Base-by-base conservation (phyloP, 441 rosid species). In the Lepidium campestre region DNA sequence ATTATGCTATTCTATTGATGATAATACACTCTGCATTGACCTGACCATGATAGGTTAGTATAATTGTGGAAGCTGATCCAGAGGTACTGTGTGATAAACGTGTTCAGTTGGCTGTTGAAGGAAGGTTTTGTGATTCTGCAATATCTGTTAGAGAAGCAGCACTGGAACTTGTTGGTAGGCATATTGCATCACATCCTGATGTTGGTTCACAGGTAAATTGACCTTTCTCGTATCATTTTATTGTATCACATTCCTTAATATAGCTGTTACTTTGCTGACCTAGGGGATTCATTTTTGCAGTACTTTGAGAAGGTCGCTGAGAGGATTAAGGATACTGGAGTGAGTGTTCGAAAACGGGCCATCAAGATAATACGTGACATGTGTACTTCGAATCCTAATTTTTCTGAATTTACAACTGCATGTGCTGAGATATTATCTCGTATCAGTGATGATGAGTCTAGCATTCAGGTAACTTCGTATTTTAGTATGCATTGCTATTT, bases 131-230 rank as follows among this genome's bases (percentile, higher is more conserved):
- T 71, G 97, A 95, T 79, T 95, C 99, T 31, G 97, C 99, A 53
- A 95, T 92, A 77, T 95, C 99, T 68, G 99, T 85, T 22, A 92
- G 99, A 76, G 98, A 95, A 81, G 98, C 99, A 41, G 99, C 99
- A 42, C 78, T 95, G 77, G 98, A 95, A 81, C 97, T 95, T 76
- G 99, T 95, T 39, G 98, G 99, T 60, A 84, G 97, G 82, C 95
- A 95, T 75, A 95, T 95, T 80, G 91, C 98, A 63, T 90, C 96
- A 36, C 96, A 95, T 84, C 99, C 99, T 71, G 98, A 87, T 75
- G 99, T 95, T 72, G 95, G 96, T 65, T 77, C 86, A 79, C 78
- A 95, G 97, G 99, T 92, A 75, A 77, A 32, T 49, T 65, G 41
- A 62, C 58, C 22, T 65, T 61, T 11, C 27, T 36, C 56, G 20